Percentiles rank a stretch among this genome's conserved stretches.
These are phyloP conservation scores for Phytophthora ohioensis DNA, from an alignment of 352 stramenopile genomes.

Conservation along the genomic window DNA sequence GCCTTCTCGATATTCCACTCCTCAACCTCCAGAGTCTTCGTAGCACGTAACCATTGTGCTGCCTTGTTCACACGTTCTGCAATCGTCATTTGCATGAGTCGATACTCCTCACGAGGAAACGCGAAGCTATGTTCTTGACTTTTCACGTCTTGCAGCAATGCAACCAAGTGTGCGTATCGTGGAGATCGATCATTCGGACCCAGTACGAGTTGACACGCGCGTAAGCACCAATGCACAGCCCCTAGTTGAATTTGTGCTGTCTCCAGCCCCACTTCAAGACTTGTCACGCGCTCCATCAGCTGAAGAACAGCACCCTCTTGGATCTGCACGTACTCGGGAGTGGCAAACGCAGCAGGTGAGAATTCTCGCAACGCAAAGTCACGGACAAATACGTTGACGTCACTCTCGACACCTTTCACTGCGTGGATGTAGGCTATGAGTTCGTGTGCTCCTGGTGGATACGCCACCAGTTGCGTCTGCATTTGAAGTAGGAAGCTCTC, in stretches of 20 bases:
- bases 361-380: constrained; percentile 60
- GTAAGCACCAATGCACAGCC: constrained; percentile 82
- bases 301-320: constrained; percentile 42
- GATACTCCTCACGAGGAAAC: constrained; percentile 75
- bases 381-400: constrained; percentile 47
- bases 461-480: constrained; percentile 59
- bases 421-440: constrained; percentile 63
- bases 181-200: constrained; percentile 50
- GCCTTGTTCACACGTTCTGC: constrained; percentile 71
- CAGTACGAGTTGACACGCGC: constrained; percentile 73
- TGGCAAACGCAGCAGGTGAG: constrained; percentile 56
- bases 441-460: constrained; percentile 59
- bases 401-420: constrained; percentile 48
- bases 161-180: constrained; percentile 74
- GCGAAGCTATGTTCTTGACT: constrained; percentile 54
- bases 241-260: constrained; percentile 56
- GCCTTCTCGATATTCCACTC: constrained; percentile 73
- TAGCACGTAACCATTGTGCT: constrained; percentile 66
- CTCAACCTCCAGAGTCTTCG: constrained; percentile 72
- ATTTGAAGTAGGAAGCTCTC: constrained; percentile 67
- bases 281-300: constrained; percentile 69
- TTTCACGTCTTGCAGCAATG: constrained; percentile 63
- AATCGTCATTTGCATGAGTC: constrained; percentile 77
- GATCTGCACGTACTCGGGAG: constrained; percentile 43
- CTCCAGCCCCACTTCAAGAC: constrained; percentile 69